Conservation (phyloP, 352 stramenopile species). For the Pythium angustatum region DNA sequence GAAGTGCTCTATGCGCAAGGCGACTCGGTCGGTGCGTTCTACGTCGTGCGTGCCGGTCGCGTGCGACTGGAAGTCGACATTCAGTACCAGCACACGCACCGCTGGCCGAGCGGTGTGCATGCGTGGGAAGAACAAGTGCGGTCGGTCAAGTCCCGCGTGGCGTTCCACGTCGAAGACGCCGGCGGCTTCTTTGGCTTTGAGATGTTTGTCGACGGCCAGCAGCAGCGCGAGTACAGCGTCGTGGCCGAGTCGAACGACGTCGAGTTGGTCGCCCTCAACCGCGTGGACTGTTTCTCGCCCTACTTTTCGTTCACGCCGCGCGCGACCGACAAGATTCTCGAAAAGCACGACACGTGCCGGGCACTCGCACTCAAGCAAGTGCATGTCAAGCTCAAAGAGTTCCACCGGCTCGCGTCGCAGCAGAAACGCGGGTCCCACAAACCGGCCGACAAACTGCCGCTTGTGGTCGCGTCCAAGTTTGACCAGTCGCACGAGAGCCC, state of each 20-base stretch:
- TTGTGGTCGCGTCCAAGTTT: slow-evolving; percentile 48
- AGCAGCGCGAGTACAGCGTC: slow-evolving; percentile 52
- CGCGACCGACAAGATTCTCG: slow-evolving; percentile 55
- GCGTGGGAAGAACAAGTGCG: slow-evolving; percentile 61
- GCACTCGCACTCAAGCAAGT: slow-evolving; percentile 47
- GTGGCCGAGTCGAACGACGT: slow-evolving; percentile 54
- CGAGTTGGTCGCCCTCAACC: slow-evolving; percentile 65
- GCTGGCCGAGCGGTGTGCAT: slow-evolving; percentile 53
- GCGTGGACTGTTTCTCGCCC: slow-evolving; percentile 71
- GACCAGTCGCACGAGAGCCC: slow-evolving; percentile 43
- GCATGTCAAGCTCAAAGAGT: slow-evolving; percentile 56
- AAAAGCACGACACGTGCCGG: slow-evolving; percentile 51
- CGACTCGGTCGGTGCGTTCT: slow-evolving; percentile 65
- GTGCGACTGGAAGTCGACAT: slow-evolving; percentile 68
- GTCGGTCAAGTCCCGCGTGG: slow-evolving; percentile 46
- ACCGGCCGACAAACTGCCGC: slow-evolving; percentile 33
- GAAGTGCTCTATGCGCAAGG: slow-evolving; percentile 62
- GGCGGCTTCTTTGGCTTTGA: slow-evolving; percentile 70
- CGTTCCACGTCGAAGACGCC: slow-evolving; percentile 50
- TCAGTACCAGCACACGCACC: slow-evolving; percentile 65
- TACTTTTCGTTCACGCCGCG: slow-evolving; percentile 73
- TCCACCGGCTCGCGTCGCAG: slow-evolving; percentile 31
- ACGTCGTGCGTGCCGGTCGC: slow-evolving; percentile 59
- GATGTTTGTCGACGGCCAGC: slow-evolving; percentile 62
- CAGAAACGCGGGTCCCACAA: slow-evolving; percentile 30